phyloP scores from a whole-genome alignment of 2,329 filamentous ascomycete species.

The Pyrenochaeta sp. region DNA sequence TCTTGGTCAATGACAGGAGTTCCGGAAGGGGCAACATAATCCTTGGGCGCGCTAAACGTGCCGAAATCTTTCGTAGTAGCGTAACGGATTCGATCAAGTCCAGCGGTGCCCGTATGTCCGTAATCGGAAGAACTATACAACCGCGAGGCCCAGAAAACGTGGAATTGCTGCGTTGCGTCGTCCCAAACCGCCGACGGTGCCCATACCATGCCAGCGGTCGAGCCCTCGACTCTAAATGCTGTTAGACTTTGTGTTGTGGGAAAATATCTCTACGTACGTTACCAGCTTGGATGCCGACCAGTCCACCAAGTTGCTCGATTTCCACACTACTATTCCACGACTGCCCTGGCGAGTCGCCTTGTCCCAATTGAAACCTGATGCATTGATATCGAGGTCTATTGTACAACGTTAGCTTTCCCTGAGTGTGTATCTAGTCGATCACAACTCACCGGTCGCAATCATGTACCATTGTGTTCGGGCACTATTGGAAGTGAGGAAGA shows the following conservation, averaged over 20 bases:
- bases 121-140: constrained; percentile 10
- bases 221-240: constrained; percentile 7
- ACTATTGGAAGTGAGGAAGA: constrained; percentile 13
- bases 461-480: constrained; percentile 14
- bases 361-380: constrained; percentile 17
- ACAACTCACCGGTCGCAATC: constrained; percentile 4
- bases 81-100: constrained; percentile 14
- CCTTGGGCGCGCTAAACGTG: constrained; percentile 3
- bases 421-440: background rate
- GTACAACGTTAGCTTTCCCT: background rate
- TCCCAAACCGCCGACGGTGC: constrained; percentile 18
- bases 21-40: background rate
- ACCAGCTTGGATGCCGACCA: constrained; percentile 17
- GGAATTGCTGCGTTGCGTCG: constrained; percentile 12
- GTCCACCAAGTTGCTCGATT: constrained; percentile 13
- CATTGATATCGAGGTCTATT: constrained; percentile 7
- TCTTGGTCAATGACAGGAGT: constrained; percentile 19
- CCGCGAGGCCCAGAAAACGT: constrained; percentile 8
- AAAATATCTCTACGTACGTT: background rate
- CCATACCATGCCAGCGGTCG: constrained; percentile 22
- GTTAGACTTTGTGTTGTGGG: background rate
- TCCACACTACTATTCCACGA: constrained; percentile 17
- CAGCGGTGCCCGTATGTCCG: constrained; percentile 12
- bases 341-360: constrained; percentile 13
- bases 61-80: constrained; percentile 19